Percentiles rank a stretch among this genome's conserved stretches.
Conservation (phyloP, 352 stramenopile genomes). For the Pythium vanterpoolii region DNA sequence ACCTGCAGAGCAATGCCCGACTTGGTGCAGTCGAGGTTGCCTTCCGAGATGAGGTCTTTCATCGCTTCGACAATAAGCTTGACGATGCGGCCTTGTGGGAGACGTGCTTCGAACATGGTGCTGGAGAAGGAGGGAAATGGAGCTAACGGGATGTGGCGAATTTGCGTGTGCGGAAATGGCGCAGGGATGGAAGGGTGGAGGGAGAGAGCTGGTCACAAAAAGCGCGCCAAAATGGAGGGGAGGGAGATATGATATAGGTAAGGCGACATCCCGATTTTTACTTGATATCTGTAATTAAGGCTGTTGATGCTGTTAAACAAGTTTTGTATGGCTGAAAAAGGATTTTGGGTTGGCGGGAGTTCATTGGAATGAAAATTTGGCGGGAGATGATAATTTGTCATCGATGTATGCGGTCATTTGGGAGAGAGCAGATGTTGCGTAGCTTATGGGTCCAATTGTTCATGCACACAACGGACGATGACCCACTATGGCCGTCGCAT, state of each 20-base stretch:
- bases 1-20: slow-evolving; percentile 80
- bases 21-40: slow-evolving; percentile 96
- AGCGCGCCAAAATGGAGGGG: slow-evolving; percentile 31
- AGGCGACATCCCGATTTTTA: slow-evolving; percentile 17
- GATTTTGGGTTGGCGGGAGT: slow-evolving; percentile 1
- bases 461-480: not conserved
- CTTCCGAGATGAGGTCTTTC: slow-evolving; percentile 99
- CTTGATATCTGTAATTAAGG: slow-evolving; percentile 6
- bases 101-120: slow-evolving; percentile 98
- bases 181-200: not conserved
- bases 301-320: not conserved
- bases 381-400: slow-evolving; percentile 7
- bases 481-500: not conserved
- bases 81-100: slow-evolving; percentile 95
- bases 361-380: not conserved
- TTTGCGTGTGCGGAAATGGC: slow-evolving; percentile 9
- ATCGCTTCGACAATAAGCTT: slow-evolving; percentile 99
- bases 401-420: no score
- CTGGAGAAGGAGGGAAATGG: not conserved
- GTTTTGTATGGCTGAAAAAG: slow-evolving; percentile 16
- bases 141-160: slow-evolving; percentile 2
- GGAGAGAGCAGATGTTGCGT: not conserved
- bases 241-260: not conserved
- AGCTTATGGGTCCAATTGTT: not conserved
- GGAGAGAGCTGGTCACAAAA: slow-evolving; percentile 14